Percentiles rank a stretch among this genome's conserved stretches.
Conservation (phyloP, 225 moss, liverwort and hornwort species). For the Pseudisothecium myosuroides region DNA sequence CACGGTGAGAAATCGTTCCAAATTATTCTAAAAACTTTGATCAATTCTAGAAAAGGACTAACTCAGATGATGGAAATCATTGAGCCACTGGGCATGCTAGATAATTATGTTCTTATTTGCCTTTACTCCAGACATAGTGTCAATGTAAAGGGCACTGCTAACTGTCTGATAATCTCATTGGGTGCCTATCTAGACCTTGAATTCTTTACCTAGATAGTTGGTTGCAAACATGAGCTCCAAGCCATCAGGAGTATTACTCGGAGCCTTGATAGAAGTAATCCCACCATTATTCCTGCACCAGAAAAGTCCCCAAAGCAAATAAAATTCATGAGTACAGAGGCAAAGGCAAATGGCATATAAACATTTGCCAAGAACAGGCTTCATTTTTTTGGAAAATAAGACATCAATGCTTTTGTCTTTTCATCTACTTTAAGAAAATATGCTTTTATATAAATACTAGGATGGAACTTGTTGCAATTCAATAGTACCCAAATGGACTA, state of each 20-base stretch:
- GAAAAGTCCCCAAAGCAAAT: neutral
- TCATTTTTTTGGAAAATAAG: neutral
- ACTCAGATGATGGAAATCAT: neutral
- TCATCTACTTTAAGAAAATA: too few species aligned
- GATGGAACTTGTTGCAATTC: too few species aligned
- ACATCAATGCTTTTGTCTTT: too few species aligned
- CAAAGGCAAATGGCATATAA: neutral
- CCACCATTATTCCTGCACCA: slow-evolving; percentile 35
- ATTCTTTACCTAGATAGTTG: slow-evolving; percentile 13
- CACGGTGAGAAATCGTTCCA: neutral
- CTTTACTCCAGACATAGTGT: too few species aligned
- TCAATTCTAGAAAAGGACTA: neutral
- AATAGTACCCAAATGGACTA: too few species aligned
- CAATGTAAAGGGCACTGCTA: neutral
- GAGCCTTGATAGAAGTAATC: neutral
- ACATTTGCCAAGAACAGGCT: neutral
- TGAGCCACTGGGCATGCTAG: neutral
- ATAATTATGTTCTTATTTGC: too few species aligned
- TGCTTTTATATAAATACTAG: too few species aligned
- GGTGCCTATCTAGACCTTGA: too few species aligned
- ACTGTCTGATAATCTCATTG: neutral
- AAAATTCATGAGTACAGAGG: neutral
- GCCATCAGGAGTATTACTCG: neutral
- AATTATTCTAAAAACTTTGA: neutral
- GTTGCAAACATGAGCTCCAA: slow-evolving; percentile 40